Base-by-base conservation (phyloP, 176 grass and related monocot species). In the Oryza coarctata region DNA sequence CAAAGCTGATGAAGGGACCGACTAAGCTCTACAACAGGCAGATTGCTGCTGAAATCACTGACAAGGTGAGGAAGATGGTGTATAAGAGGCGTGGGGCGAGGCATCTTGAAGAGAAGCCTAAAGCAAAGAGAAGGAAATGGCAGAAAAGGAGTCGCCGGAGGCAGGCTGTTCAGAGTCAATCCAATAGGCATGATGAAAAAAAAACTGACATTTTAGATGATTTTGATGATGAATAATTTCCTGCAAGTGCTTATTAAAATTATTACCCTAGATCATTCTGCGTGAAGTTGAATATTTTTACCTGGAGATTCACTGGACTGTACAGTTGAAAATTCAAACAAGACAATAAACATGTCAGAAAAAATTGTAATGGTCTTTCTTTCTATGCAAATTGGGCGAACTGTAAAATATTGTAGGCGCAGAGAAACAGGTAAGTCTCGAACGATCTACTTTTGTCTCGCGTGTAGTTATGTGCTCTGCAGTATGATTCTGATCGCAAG, bases 31-130 rank as follows among this genome's bases (percentile, higher is more conserved):
- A 93, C 78, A 98, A 98, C 76, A 66, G 95, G 80, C 79, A 93
- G 27, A 77, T 98, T 57, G 95, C 92, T 49, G 87, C 87, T 43
- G 90, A 95, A 57, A 95, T 98, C 75, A 98, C 95, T 7, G 92
- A 98, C 73, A 98, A 95, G 63, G 95, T 95, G 23, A 88, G 88
- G 76, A 84, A 76, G 74, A 95, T 98, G 92, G 92, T 88, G 86
- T 98, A 98, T 70, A 98, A 98, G 84, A 93, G 95, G 47, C 90
- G 92, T 60, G 95, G 95, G 50, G 95, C 93, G 29, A 93, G 69
- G 71, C 84, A 89, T 79, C 78, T 98, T 49, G 90, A 93, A 91
- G 80, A 87, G 57, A 95, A 94, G 74, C 80, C 84, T 41, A 91
- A 88, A 57, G 58, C 68, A 60, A 94, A 94, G 80, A 94, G 60